Conservation (phyloP, 2,329 filamentous ascomycete species). For the Chrysoporthe deuterocubensis region DNA sequence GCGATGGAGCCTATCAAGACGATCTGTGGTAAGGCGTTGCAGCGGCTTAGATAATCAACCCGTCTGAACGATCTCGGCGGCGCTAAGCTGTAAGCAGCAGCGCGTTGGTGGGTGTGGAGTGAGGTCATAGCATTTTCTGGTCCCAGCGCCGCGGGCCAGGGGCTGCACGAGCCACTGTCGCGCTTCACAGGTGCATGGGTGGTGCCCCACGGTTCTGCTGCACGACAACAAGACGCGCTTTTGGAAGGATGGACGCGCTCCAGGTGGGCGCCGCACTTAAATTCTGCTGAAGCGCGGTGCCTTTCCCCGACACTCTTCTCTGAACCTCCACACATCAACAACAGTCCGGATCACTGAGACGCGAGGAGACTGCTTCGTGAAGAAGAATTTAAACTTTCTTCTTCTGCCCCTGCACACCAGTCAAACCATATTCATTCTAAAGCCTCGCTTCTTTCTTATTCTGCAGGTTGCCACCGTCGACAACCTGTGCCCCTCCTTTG, state of each 20-base stretch:
- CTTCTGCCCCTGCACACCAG: constrained; percentile 3
- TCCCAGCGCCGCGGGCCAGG: constrained; percentile 17
- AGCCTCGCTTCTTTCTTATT: background rate
- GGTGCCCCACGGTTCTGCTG: constrained; percentile 22
- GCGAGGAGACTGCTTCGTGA: constrained; percentile 11
- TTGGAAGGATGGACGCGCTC: constrained; percentile 22
- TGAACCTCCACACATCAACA: constrained; percentile 3
- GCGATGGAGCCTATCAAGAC: too few species aligned
- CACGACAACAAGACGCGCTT: constrained; percentile 24
- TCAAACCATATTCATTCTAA: background rate
- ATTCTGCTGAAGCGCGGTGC: constrained; percentile 23
- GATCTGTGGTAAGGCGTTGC: background rate
- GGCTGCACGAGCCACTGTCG: constrained; percentile 25
- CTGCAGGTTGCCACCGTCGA: constrained; percentile 19
- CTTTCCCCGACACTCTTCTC: constrained; percentile 1
- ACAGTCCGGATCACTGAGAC: background rate
- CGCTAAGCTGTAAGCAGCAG: background rate
- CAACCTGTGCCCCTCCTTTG: constrained; percentile 18
- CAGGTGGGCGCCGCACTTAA: constrained; percentile 24
- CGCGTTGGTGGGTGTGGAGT: constrained; percentile 8
- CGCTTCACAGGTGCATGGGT: constrained; percentile 18
- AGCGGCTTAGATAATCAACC: background rate
- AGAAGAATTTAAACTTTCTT: background rate
- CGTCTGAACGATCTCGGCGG: constrained; percentile 6
- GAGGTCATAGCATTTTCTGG: constrained; percentile 16